Conservation (phyloP, 768 basidiomycete species). For the Amanita muscaria region DNA sequence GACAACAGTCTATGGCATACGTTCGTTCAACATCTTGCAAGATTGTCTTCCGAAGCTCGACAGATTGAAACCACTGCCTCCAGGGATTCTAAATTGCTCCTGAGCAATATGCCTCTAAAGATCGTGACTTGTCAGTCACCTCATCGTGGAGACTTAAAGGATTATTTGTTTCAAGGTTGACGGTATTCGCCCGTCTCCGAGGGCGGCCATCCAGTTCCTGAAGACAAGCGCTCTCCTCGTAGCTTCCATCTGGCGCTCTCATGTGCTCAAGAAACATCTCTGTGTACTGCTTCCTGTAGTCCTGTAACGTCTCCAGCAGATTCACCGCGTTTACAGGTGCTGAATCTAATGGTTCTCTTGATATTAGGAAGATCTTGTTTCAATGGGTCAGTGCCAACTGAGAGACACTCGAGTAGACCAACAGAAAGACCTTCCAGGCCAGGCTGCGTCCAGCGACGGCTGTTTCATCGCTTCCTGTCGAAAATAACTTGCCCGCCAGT, state of each 20-base stretch:
- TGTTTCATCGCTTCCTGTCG: conserved; percentile 27
- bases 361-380: conserved; percentile 7
- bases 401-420: background rate
- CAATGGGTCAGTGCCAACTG: background rate
- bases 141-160: conserved; percentile 75
- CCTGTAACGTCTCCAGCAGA: conserved; percentile 32
- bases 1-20: conserved; percentile 36
- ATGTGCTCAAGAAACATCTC: conserved; percentile 57
- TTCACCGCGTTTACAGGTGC: conserved; percentile 1
- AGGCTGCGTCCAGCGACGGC: conserved; percentile 70
- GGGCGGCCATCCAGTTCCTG: conserved; percentile 39
- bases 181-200: conserved; percentile 20
- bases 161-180: conserved; percentile 64
- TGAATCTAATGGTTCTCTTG: conserved; percentile 1
- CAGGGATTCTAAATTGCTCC: conserved; percentile 68
- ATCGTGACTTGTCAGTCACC: conserved; percentile 25
- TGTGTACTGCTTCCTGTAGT: conserved; percentile 48
- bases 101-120: conserved; percentile 1
- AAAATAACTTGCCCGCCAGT: conserved; percentile 51
- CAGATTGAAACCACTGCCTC: conserved; percentile 86
- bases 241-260: conserved; percentile 80
- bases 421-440: conserved; percentile 66
- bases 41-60: conserved; percentile 86
- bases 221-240: conserved; percentile 55
- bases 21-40: conserved; percentile 94